These are phyloP conservation scores for Butyriboletus appendiculatus DNA, from an alignment of 1,284 basidiomycete species.

Conservation along the genomic window DNA sequence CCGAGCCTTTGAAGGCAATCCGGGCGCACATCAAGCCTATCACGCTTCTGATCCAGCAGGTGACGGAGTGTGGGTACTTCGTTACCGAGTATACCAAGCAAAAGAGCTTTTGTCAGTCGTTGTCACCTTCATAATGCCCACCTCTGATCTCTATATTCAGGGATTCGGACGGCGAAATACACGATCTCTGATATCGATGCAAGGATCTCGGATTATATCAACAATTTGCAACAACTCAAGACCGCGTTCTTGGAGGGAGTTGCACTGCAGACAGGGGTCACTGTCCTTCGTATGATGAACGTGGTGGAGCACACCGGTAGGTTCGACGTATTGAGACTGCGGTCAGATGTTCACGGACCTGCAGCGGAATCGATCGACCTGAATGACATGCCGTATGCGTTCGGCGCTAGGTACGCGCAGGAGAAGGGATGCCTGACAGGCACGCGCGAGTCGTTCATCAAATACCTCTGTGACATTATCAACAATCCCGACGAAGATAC, in stretches of 20 bases:
- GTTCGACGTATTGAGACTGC: not conserved
- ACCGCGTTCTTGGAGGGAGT: not conserved
- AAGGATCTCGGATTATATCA: constrained; percentile 1
- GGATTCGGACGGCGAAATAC: constrained; percentile 7
- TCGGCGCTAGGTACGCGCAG: not conserved
- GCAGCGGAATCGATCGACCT: constrained; percentile 1
- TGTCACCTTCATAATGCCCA: too few relatives aligned
- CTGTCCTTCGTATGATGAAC: constrained; percentile 4
- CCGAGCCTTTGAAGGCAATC: not conserved
- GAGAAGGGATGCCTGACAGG: constrained; percentile 9
- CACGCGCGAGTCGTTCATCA: constrained; percentile 2
- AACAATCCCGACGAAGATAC: not conserved
- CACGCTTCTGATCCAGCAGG: not conserved
- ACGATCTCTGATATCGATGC: not conserved
- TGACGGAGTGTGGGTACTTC: not conserved
- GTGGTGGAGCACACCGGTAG: not conserved
- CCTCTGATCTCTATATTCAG: not conserved
- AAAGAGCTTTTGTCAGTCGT: not conserved
- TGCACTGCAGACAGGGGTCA: not conserved
- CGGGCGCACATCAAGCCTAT: not conserved
- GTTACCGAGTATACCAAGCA: not conserved
- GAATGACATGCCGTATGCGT: not conserved
- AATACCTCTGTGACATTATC: not conserved
- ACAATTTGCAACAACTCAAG: not conserved
- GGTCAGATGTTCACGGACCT: not conserved